phyloP scores from a whole-genome alignment of 371 early-diverging fungal species.

The Actinomucor elegans region DNA sequence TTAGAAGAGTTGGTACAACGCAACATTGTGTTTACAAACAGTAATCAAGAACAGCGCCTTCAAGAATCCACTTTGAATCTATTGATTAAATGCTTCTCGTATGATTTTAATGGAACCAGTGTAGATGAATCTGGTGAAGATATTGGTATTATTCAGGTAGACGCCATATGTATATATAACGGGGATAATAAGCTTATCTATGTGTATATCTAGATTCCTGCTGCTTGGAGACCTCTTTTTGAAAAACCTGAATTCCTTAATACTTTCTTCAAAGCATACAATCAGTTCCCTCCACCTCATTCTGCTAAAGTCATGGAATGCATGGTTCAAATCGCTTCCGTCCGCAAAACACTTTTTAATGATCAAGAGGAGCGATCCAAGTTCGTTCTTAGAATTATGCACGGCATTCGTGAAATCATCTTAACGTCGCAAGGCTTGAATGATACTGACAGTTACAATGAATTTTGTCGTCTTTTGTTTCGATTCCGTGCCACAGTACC shows the following conservation, averaged over 20 bases:
- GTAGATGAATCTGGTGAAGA: constrained; percentile 88
- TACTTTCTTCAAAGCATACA: constrained; percentile 75
- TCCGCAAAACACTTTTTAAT: constrained; percentile 82
- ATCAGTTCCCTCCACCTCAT: constrained; percentile 53
- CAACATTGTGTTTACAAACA: constrained; percentile 39
- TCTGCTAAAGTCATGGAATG: constrained; percentile 77
- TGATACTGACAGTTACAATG: constrained; percentile 80
- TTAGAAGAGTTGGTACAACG: constrained; percentile 52
- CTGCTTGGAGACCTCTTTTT: constrained; percentile 74
- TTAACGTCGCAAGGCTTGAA: constrained; percentile 61
- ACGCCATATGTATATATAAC: constrained; percentile 7
- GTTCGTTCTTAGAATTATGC: constrained; percentile 71
- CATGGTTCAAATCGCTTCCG: constrained; percentile 75
- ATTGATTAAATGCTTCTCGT: constrained; percentile 71
- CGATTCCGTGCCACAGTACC: constrained; percentile 83
- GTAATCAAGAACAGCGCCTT: constrained; percentile 55
- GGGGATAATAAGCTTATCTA: too few species aligned
- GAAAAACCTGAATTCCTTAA: constrained; percentile 68
- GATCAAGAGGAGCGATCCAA: constrained; percentile 65
- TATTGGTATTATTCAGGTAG: constrained; percentile 74
- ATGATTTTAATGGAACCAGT: constrained; percentile 87
- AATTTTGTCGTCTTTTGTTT: constrained; percentile 81
- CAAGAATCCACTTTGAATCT: constrained; percentile 63
- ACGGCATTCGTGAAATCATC: constrained; percentile 73
- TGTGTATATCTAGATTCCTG: constrained; percentile 68